Evolutionary conservation across 1,284 basidiomycete genomes (phyloP).

Genomic region (Ganoderma meredithae): DNA sequence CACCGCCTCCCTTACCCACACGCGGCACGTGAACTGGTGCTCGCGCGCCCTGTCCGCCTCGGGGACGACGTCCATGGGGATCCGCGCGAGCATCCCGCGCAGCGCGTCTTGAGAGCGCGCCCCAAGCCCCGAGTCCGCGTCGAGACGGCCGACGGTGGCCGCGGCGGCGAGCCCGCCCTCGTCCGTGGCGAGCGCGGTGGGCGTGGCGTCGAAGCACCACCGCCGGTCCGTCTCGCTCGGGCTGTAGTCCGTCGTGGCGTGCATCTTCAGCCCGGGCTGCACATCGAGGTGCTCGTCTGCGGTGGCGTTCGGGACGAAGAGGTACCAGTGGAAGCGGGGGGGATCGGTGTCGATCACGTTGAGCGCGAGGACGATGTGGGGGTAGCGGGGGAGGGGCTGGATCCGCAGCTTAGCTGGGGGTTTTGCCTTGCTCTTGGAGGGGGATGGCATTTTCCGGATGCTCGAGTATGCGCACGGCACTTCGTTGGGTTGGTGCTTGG

Average conservation of each 20-base stretch:
- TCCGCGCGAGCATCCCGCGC: slow-evolving; percentile 13
- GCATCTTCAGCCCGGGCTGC: slow-evolving; percentile 18
- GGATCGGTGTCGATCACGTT: slow-evolving; percentile 27
- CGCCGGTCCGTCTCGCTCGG: neutral
- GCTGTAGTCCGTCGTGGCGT: slow-evolving; percentile 24
- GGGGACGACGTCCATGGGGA: slow-evolving; percentile 19
- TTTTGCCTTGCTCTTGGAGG: neutral
- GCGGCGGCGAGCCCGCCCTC: slow-evolving; percentile 21
- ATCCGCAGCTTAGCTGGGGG: neutral
- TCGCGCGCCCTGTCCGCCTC: slow-evolving; percentile 17
- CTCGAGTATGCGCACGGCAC: neutral
- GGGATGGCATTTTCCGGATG: neutral
- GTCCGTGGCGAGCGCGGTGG: slow-evolving; percentile 3
- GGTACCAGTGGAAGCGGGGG: slow-evolving; percentile 27
- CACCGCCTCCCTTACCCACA: slow-evolving; percentile 27
- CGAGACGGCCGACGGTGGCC: slow-evolving; percentile 18
- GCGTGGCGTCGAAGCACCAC: slow-evolving; percentile 6
- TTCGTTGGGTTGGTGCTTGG: neutral
- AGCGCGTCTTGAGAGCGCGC: neutral
- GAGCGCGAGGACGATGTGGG: slow-evolving; percentile 25
- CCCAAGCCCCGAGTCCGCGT: slow-evolving; percentile 11
- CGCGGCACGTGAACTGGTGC: slow-evolving; percentile 23
- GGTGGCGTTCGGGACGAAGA: slow-evolving; percentile 22
- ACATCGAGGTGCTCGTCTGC: neutral
- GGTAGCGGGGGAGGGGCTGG: slow-evolving; percentile 14